Conservation (phyloP, 1,284 basidiomycete species). For the Pyrrhoderma lamaoense region DNA sequence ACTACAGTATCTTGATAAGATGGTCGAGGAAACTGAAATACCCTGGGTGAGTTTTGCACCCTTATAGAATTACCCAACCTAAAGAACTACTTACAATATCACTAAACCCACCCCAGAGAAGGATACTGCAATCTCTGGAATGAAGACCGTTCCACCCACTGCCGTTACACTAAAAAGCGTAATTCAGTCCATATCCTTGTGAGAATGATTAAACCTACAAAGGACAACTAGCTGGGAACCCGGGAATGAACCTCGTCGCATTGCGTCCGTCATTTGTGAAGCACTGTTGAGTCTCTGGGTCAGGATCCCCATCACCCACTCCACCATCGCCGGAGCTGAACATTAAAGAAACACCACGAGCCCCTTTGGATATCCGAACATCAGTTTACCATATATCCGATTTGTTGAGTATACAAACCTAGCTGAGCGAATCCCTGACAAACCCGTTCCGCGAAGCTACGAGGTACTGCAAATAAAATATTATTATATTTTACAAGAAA, state of each 20-base stretch:
- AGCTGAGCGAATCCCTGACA: constrained; percentile 61
- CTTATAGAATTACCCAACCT: background rate
- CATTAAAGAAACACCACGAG: constrained; percentile 54
- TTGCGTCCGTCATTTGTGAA: constrained; percentile 53
- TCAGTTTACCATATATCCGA: background rate
- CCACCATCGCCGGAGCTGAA: constrained; percentile 67
- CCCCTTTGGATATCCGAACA: constrained; percentile 32
- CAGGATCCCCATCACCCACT: constrained; percentile 49
- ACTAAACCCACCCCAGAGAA: constrained; percentile 69
- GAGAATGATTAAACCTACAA: constrained; percentile 25
- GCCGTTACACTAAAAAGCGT: constrained; percentile 32
- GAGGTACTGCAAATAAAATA: constrained; percentile 39
- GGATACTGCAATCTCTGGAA: constrained; percentile 48
- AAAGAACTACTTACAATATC: constrained; percentile 37
- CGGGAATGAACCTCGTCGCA: constrained; percentile 46
- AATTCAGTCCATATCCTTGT: background rate
- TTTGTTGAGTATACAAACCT: constrained; percentile 34
- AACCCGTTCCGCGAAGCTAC: constrained; percentile 50
- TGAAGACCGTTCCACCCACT: constrained; percentile 50
- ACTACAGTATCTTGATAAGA: constrained; percentile 44
- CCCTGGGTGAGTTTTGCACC: background rate
- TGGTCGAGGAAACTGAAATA: constrained; percentile 44
- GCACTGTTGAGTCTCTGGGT: constrained; percentile 47
- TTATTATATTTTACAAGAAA: too few species aligned
- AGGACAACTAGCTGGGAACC: constrained; percentile 51